Conservation (phyloP, 202 grass and related monocot species). For the Brachypodium distachyon region DNA sequence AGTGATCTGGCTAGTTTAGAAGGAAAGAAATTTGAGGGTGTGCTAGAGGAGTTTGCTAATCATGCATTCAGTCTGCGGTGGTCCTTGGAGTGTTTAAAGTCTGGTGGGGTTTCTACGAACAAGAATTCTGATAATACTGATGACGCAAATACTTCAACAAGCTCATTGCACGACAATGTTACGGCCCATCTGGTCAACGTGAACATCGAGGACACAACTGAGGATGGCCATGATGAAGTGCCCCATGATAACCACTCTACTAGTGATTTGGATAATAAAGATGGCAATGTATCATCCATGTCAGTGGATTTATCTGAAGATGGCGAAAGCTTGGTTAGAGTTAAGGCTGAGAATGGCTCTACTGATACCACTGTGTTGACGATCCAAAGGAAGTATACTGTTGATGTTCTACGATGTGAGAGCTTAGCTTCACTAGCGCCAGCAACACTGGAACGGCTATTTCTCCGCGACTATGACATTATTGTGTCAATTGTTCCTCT, state of each 20-base stretch:
- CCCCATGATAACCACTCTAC: neutral
- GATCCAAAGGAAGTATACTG: constrained; percentile 78
- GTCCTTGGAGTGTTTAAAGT: constrained; percentile 80
- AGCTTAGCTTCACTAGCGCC: constrained; percentile 91
- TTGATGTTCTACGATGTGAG: constrained; percentile 97
- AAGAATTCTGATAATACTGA: constrained; percentile 21
- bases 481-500: constrained; percentile 95
- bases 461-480: constrained; percentile 94
- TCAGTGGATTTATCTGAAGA: constrained; percentile 15
- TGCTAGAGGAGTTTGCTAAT: constrained; percentile 91
- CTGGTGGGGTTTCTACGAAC: constrained; percentile 53
- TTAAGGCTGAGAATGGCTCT: constrained; percentile 18
- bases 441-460: constrained; percentile 70
- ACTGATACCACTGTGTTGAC: constrained; percentile 36
- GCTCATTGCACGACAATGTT: constrained; percentile 30
- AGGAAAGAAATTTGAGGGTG: constrained; percentile 93
- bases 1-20: constrained; percentile 92
- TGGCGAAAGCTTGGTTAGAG: neutral
- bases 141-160: constrained; percentile 20
- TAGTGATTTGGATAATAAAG: constrained; percentile 25
- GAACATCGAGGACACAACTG: constrained; percentile 20
- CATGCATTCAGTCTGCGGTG: constrained; percentile 93
- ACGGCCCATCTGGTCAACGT: constrained; percentile 18
- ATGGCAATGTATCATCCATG: constrained; percentile 6
- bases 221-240: constrained; percentile 15